Base-by-base conservation (phyloP, 1,139 yeast species). In the Taiozyma onychis region DNA sequence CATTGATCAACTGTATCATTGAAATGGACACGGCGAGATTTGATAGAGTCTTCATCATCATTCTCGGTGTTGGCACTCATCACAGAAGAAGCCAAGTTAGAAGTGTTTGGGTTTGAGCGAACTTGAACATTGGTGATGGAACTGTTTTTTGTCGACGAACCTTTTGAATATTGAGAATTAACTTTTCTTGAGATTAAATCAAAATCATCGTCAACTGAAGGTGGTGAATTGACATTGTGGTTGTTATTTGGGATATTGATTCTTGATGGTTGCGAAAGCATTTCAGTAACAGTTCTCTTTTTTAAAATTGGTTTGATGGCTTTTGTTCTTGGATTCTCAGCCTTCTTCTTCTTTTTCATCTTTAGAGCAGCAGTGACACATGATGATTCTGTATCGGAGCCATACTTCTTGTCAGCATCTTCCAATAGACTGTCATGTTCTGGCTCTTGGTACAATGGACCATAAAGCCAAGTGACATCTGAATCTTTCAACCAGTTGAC, bases 1-100 rank as follows among this genome's bases (percentile, higher is more conserved):
- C 98, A 91, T 68, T 93, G 98, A 65, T 88, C 91, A 28, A 93
- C 99, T 52, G 90, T 81, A 63, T 89, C 95, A 64, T 86, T 91
- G 69, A 93, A 93, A 69, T 90, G 98, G 43, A 54, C 55, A 47
- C 46, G 60, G 54, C 51, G 59, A 46, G 48, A 56, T 47, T 44
- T 44, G 77, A 44, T 73, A 71, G 48, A 18, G 46, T 70, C 74
- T 10, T 69, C 64, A 62, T 88, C 95, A 64, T 86, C 90, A 49
- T 68, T 71, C 55, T 68, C 68, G 13, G 58, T 53, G 43, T 48
- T 48, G 44, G 26, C 21, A 51, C 47, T 52, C 41, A 44, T 26
- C 6, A 43, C 21, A 8, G 46, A 11, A 34, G 26, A 39, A 4
- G 42, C 14, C 5, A 44, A 26, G 16, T 35, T 48, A 3, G 48